phyloP scores from a whole-genome alignment of 257 asterid species.

The Solanum paucissectum region DNA sequence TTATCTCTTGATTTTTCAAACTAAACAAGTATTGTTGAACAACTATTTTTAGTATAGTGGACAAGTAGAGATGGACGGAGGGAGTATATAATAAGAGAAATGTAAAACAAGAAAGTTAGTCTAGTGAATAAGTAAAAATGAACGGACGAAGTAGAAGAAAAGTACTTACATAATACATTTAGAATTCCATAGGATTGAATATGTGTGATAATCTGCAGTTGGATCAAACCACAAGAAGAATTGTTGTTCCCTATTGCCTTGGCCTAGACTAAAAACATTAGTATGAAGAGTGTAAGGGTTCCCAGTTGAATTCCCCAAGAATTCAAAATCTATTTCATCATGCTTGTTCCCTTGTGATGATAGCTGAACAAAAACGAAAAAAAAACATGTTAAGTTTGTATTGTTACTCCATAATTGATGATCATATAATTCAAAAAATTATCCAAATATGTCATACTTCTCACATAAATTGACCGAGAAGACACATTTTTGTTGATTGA shows the following conservation, averaged over 20 bases:
- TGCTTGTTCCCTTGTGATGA: constrained; percentile 70
- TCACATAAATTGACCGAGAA: not conserved
- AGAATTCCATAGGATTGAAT: constrained; percentile 76
- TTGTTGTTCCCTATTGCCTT: constrained; percentile 73
- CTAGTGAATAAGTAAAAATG: not conserved
- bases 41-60: too few relatives aligned
- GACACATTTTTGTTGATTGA: not conserved
- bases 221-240: constrained; percentile 92
- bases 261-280: constrained; percentile 63
- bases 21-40: too few relatives aligned
- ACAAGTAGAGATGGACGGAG: too few relatives aligned
- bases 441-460: not conserved
- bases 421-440: not conserved
- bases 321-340: constrained; percentile 86
- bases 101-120: not conserved
- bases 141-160: too few relatives aligned
- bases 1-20: not conserved
- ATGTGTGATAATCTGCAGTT: constrained; percentile 69
- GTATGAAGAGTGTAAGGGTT: constrained; percentile 86
- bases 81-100: not conserved
- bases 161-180: constrained; percentile 52
- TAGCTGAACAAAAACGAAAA: constrained; percentile 13
- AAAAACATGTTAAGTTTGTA: not conserved
- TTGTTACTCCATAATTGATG: not conserved
- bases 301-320: constrained; percentile 69